Percentiles rank a stretch among this genome's conserved stretches.
Evolutionary conservation across 257 asterid genomes (phyloP).

Genomic region (Jaltomata sinuosa): DNA sequence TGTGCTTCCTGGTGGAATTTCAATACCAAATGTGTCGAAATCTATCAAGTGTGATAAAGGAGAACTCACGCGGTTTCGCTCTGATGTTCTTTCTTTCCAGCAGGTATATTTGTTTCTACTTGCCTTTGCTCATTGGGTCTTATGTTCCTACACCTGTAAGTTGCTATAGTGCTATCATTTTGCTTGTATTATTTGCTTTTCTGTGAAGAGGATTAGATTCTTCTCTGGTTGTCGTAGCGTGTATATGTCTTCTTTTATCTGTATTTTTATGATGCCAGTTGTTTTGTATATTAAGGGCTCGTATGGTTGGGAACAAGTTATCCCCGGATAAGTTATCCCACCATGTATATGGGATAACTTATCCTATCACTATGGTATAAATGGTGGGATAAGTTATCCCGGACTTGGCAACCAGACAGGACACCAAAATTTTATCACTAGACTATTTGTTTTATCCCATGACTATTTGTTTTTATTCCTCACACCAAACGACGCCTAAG

Average conservation of each 20-base stretch:
- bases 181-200: neutral
- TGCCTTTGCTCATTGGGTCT: neutral
- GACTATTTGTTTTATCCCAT: too few relatives aligned
- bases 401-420: too few relatives aligned
- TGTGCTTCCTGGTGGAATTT: conserved; percentile 80
- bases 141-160: neutral
- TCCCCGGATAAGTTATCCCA: too few relatives aligned
- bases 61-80: conserved; percentile 80
- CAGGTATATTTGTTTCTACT: conserved; percentile 40
- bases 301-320: too few relatives aligned
- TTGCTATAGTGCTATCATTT: neutral
- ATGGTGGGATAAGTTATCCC: too few relatives aligned
- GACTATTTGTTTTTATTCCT: too few relatives aligned
- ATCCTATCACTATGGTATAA: too few relatives aligned
- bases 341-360: too few relatives aligned
- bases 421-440: too few relatives aligned
- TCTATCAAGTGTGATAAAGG: conserved; percentile 96
- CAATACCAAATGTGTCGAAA: conserved; percentile 60
- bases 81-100: conserved; percentile 87
- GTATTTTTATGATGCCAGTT: neutral
- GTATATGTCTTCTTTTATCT: neutral
- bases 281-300: neutral
- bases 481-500: too few relatives aligned
- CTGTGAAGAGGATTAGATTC: neutral
- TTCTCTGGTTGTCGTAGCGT: neutral